Evolutionary conservation across 2,329 filamentous ascomycete genomes (phyloP).

Genomic region (Aspergillus tamarii): DNA sequence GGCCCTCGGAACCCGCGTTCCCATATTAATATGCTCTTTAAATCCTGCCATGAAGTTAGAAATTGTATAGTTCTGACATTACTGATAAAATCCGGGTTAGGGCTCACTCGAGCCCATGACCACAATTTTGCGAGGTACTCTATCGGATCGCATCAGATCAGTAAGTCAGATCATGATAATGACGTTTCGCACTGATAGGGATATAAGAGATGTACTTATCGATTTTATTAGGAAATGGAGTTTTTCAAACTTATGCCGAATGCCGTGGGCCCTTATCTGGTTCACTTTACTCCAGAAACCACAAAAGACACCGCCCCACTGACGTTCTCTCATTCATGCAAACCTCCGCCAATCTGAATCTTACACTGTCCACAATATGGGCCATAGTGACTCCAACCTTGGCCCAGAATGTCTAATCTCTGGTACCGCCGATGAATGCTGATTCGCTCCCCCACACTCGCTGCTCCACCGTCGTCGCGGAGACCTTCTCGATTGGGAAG

Average conservation of each 20-base stretch:
- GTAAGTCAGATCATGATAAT: background rate
- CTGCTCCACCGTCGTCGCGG: constrained; percentile 27
- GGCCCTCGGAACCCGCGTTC: background rate
- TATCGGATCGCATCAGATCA: background rate
- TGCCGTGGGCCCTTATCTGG: background rate
- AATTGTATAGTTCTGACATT: background rate
- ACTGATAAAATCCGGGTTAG: background rate
- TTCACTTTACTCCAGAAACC: background rate
- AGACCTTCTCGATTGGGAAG: constrained; percentile 32
- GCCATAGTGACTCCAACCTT: background rate
- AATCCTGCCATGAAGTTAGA: background rate
- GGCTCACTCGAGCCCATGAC: background rate
- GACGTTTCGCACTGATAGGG: background rate
- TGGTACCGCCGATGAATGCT: background rate
- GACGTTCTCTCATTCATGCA: background rate
- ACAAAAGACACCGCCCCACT: background rate
- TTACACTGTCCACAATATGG: background rate
- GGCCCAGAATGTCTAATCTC: background rate
- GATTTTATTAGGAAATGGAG: background rate
- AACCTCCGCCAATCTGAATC: background rate
- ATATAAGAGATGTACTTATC: background rate
- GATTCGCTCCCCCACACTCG: constrained; percentile 10
- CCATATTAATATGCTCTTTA: background rate
- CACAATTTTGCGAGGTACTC: background rate
- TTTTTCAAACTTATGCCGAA: background rate